Evolutionary conservation across 108 stramenopile species (phyloP), one percentile per base, ranked within the genome.

Genomic region (Cyclotella sp.): DNA sequence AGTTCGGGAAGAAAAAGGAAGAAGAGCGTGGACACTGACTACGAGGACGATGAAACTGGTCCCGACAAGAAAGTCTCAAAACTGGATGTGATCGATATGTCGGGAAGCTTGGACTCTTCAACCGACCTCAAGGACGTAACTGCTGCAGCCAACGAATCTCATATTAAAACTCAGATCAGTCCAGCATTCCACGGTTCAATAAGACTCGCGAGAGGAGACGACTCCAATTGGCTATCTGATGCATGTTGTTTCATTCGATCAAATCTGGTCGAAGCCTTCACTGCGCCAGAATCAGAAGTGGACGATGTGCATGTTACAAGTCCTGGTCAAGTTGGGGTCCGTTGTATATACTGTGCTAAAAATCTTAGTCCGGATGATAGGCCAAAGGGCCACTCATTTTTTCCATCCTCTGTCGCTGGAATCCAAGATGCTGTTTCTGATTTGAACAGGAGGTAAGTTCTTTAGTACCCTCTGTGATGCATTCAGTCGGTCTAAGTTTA

Each of bases 141-240:
- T 51, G 6, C 6, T 34, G 2, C 34, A 34, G 6, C 34, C 34
- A 34, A 34, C 34, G 34, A 19, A 51, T 51, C 49, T 19, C 60
- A 70, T 9, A 28, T 10, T 19, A 63, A 71, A 18, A 54, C 46
- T 45, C 19, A 51, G 15, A 30, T 28, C 27, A 57, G 70, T 55
- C 61, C 63, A 44, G 77, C 83, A 68, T 81, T 75, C 60, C 55
- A 85, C 6, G 93, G 91, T 27, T 86, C 85, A 53, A 83, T 88
- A 30, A 79, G 88, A 16, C 86, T 95, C n/a, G 82, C 90, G 0
- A 90, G 88, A 55, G 61, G 77, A 21, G 94, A 95, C 64, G 94
- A 95, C 67, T 47, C 78, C 3, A 79, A 89, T 70, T 95, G 91
- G 91, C 78, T 95, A 12, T 89, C 94, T 13, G 92, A 95, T 44